Conservation (phyloP, 768 basidiomycete genomes). For the Tulasnella sp. region DNA sequence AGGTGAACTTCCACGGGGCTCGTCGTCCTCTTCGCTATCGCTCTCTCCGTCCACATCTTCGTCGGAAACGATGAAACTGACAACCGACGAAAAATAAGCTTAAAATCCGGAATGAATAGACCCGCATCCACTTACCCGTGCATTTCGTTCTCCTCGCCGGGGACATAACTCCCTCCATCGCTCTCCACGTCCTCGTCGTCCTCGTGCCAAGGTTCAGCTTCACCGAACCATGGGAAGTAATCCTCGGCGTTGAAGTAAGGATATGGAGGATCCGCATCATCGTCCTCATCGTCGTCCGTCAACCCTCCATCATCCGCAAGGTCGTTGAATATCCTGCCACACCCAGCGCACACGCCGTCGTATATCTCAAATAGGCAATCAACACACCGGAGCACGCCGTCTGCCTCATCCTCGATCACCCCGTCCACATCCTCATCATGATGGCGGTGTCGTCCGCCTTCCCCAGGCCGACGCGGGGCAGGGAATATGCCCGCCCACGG, state of each 20-base stretch:
- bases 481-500: constrained; percentile 48
- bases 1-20: neutral
- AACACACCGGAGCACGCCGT: constrained; percentile 61
- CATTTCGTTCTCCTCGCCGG: constrained; percentile 4
- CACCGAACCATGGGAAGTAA: constrained; percentile 5
- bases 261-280: neutral
- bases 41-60: neutral
- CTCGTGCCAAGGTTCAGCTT: constrained; percentile 20
- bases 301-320: neutral
- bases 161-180: constrained; percentile 11
- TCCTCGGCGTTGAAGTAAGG: neutral
- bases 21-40: neutral
- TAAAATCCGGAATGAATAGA: neutral
- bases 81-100: neutral
- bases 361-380: constrained; percentile 72
- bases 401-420: constrained; percentile 67
- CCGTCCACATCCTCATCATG: constrained; percentile 28
- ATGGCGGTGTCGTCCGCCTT: neutral
- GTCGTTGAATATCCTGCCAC: constrained; percentile 31
- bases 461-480: neutral
- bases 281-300: constrained; percentile 11
- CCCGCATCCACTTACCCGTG: neutral
- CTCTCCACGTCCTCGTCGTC: constrained; percentile 19
- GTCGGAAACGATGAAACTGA: neutral
- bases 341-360: constrained; percentile 52